These are phyloP conservation scores for Camellia granthamiana DNA, from an alignment of 148 eudicot genomes.

Conservation along the genomic window DNA sequence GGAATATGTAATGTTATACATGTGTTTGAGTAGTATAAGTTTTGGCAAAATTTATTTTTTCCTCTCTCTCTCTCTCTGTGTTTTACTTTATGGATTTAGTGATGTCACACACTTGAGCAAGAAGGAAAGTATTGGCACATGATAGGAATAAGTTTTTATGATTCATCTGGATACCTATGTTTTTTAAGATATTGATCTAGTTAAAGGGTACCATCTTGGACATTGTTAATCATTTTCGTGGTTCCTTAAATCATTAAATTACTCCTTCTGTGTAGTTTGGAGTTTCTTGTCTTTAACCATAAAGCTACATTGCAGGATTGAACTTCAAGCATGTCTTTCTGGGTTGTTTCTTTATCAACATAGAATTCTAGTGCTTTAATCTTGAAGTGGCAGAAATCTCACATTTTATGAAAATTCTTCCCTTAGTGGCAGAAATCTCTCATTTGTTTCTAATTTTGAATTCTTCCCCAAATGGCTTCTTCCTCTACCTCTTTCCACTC, in stretches of 20 bases:
- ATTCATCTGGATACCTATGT: background rate
- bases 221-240: background rate
- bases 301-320: background rate
- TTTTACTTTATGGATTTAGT: background rate
- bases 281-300: background rate
- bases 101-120: background rate
- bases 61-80: fast-evolving
- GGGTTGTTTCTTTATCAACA: background rate
- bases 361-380: background rate
- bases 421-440: background rate
- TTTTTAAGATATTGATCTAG: background rate
- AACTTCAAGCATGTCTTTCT: background rate
- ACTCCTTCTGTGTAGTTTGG: background rate
- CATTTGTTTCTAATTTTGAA: background rate
- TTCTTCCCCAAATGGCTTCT: background rate
- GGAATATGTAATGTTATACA: no score
- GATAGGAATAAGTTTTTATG: background rate
- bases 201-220: background rate
- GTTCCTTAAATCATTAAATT: background rate
- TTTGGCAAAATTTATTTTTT: background rate
- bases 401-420: background rate
- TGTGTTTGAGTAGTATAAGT: background rate
- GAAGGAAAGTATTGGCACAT: background rate
- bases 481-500: background rate
- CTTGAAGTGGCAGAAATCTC: background rate